Evolutionary conservation across 2,329 filamentous ascomycete genomes (phyloP).

Genomic region (Metarhizium robertsii): DNA sequence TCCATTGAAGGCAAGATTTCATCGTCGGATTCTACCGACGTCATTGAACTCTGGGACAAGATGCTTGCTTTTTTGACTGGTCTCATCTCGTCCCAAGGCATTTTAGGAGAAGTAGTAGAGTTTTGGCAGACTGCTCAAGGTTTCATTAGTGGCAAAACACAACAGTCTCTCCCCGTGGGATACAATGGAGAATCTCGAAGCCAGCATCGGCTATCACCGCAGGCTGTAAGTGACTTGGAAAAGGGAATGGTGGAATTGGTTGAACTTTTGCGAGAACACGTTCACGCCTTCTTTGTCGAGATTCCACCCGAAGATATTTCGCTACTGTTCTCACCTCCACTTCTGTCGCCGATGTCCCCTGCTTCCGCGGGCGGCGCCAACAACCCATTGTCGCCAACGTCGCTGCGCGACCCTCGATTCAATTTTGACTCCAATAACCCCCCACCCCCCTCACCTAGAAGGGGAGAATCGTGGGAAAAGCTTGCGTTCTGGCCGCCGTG

Average conservation of each 20-base stretch:
- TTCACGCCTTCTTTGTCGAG: slow-evolving; percentile 76
- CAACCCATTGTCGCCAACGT: slow-evolving; percentile 39
- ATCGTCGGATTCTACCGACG: slow-evolving; percentile 66
- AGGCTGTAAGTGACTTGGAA: slow-evolving; percentile 62
- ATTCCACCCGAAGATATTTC: slow-evolving; percentile 88
- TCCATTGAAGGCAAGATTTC: slow-evolving; percentile 49
- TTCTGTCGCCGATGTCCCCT: slow-evolving; percentile 53
- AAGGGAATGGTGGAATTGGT: slow-evolving; percentile 77
- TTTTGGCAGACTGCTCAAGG: slow-evolving; percentile 90
- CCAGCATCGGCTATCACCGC: slow-evolving; percentile 70
- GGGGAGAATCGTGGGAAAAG: slow-evolving; percentile 83
- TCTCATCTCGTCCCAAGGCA: slow-evolving; percentile 67
- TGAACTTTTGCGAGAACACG: slow-evolving; percentile 67
- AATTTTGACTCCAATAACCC: slow-evolving; percentile 70
- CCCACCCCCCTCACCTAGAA: slow-evolving; percentile 66
- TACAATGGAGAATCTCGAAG: slow-evolving; percentile 72
- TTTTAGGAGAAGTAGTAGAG: slow-evolving; percentile 81
- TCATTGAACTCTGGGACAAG: slow-evolving; percentile 91
- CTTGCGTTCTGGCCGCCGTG: slow-evolving; percentile 94
- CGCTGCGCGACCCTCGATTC: slow-evolving; percentile 62
- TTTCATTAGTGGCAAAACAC: slow-evolving; percentile 80
- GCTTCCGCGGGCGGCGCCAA: slow-evolving; percentile 20
- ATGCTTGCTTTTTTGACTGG: slow-evolving; percentile 64
- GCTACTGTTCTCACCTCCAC: slow-evolving; percentile 72
- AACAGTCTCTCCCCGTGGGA: slow-evolving; percentile 68